Evolutionary conservation across 2,329 filamentous ascomycete species (phyloP), one percentile per base, ranked within the genome.

Genomic region (Volutella citrinella): DNA sequence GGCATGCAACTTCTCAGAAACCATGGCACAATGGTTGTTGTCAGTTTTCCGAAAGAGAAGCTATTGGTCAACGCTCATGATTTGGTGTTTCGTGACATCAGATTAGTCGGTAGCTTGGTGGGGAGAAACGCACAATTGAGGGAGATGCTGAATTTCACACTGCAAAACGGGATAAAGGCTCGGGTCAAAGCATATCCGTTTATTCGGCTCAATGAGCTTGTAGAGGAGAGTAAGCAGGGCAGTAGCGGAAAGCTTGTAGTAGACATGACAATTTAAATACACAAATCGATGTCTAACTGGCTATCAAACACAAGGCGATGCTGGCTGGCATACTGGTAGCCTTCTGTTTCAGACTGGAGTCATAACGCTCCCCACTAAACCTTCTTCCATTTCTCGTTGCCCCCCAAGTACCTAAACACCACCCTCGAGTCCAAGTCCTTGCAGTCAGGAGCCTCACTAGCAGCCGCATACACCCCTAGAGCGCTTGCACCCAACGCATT

Each of bases 101-200:
- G 15, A 12, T 6, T 38, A 9, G 30, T 38, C n/a, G 36, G 36
- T 2, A 38, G 36, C 17, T 13, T 38, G 14, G 36, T 38, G 7
- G 36, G 36, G 6, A 25, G 36, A 14, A 38, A 38, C 24, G 17
- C 26, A 6, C 30, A 32, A 14, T 12, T 38, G 6, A 22, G 27
- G 13, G 36, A 38, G 15, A 38, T 38, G 31, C 31, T 38, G 10
- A 18, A 38, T 6, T 38, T 34, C 19, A 27, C 19, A 4, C 18
- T 16, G 6, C 13, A 19, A 10, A 16, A 38, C 18, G 10, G 16
- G 5, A 15, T 38, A 3, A n/a, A 6, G 13, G 27, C 20, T 14
- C 10, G 30, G n/a, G 12, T 30, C n/a, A 38, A 34, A 22, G 26
- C 27, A 6, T 38, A 26, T 20, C 30, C 36, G 4, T 30, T 38